Evolutionary conservation across 2,329 filamentous ascomycete species (phyloP).

Genomic region (Lachnellula occidentalis): DNA sequence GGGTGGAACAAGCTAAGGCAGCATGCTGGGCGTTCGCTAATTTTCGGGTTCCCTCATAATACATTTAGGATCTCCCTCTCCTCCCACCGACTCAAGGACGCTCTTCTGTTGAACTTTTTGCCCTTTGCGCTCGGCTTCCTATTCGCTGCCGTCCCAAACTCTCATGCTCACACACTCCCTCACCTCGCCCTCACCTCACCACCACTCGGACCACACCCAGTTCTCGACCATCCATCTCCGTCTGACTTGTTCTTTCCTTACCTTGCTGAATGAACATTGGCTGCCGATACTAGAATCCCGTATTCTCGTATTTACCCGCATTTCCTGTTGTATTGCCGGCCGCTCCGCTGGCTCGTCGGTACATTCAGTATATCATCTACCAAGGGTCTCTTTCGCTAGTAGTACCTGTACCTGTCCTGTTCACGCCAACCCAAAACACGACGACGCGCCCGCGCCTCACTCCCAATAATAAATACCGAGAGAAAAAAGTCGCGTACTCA

Average conservation of each 20-base stretch:
- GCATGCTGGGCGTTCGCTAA: background rate
- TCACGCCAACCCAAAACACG: background rate
- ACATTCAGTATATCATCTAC: background rate
- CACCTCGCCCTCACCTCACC: background rate
- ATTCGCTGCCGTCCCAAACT: background rate
- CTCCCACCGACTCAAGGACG: background rate
- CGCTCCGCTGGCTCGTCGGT: too few species aligned
- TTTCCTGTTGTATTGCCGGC: background rate
- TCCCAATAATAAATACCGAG: background rate
- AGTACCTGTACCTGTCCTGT: conserved; percentile 14
- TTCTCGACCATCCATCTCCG: background rate
- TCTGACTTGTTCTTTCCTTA: too few species aligned
- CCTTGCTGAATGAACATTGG: too few species aligned
- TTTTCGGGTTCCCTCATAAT: background rate
- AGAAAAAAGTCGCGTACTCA: background rate
- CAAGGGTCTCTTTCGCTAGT: conserved; percentile 24
- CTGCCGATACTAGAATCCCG: too few species aligned
- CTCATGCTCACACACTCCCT: background rate
- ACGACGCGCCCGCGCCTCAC: conserved; percentile 10
- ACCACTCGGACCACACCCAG: background rate
- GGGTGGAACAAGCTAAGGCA: background rate
- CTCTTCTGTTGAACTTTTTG: background rate
- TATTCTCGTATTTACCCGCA: background rate
- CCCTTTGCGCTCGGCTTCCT: conserved; percentile 2
- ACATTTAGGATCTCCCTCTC: background rate